phyloP scores from a whole-genome alignment of 257 asterid species.

The Plantago elongata region DNA sequence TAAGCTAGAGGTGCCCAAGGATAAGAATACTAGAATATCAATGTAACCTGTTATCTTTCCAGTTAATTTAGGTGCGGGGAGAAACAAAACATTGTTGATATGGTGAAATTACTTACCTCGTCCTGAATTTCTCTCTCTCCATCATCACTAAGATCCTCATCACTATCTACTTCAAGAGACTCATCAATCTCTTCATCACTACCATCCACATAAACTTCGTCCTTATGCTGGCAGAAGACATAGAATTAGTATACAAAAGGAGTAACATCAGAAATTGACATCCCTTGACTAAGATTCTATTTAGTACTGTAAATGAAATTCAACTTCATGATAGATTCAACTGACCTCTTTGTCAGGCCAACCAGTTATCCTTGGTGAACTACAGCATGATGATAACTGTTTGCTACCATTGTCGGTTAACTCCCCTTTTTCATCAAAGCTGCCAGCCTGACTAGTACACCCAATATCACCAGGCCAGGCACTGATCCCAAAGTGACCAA shows the following conservation, averaged over 20 bases:
- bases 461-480: conserved; percentile 93
- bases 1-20: too few relatives aligned
- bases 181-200: conserved; percentile 96
- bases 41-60: background rate
- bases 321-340: background rate
- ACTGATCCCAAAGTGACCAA: conserved; percentile 91
- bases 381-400: conserved; percentile 80
- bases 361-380: conserved; percentile 83
- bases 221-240: conserved; percentile 54
- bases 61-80: background rate
- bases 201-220: conserved; percentile 87
- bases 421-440: conserved; percentile 82
- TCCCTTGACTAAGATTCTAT: background rate
- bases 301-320: background rate
- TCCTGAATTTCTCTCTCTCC: conserved; percentile 41
- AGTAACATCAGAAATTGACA: background rate
- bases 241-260: background rate
- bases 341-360: conserved; percentile 88
- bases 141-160: conserved; percentile 79
- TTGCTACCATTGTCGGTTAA: conserved; percentile 79
- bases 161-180: conserved; percentile 73
- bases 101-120: conserved; percentile 47
- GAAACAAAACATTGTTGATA: background rate
- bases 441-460: conserved; percentile 86
- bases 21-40: too few relatives aligned